Conservation (phyloP, 768 basidiomycete genomes). For the Lactarius quietus region DNA sequence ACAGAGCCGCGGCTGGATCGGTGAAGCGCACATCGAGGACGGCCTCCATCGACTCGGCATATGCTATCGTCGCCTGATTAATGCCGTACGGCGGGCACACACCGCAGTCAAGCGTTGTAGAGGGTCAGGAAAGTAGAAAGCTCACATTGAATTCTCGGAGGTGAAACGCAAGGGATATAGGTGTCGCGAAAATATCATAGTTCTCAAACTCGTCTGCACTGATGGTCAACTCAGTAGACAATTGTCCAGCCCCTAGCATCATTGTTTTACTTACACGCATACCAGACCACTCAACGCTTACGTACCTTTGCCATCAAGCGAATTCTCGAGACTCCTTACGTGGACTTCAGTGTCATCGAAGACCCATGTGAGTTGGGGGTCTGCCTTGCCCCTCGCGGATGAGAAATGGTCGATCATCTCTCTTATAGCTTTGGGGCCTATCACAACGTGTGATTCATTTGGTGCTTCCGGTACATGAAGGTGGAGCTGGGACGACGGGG, state of each 20-base stretch:
- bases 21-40: slow-evolving; percentile 73
- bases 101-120: background rate
- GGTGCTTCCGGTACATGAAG: slow-evolving; percentile 59
- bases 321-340: slow-evolving; percentile 64
- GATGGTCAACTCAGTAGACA: slow-evolving; percentile 73
- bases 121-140: slow-evolving; percentile 5
- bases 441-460: slow-evolving; percentile 61
- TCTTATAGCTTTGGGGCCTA: slow-evolving; percentile 68
- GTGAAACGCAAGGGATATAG: slow-evolving; percentile 73
- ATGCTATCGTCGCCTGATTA: slow-evolving; percentile 70
- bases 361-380: slow-evolving; percentile 80
- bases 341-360: slow-evolving; percentile 66
- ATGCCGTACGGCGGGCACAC: background rate
- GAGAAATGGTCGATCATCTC: slow-evolving; percentile 85
- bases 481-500: slow-evolving; percentile 55
- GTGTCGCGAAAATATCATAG: slow-evolving; percentile 61
- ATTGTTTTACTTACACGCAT: background rate
- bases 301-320: slow-evolving; percentile 61
- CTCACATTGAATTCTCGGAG: slow-evolving; percentile 78
- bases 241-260: slow-evolving; percentile 50
- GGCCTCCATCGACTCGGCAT: slow-evolving; percentile 66
- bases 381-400: slow-evolving; percentile 58
- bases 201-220: slow-evolving; percentile 78
- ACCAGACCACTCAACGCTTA: background rate
- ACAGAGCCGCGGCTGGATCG: slow-evolving; percentile 68